phyloP scores from a whole-genome alignment of 75 land plant genomes.

The Selaginella tamariscina region DNA sequence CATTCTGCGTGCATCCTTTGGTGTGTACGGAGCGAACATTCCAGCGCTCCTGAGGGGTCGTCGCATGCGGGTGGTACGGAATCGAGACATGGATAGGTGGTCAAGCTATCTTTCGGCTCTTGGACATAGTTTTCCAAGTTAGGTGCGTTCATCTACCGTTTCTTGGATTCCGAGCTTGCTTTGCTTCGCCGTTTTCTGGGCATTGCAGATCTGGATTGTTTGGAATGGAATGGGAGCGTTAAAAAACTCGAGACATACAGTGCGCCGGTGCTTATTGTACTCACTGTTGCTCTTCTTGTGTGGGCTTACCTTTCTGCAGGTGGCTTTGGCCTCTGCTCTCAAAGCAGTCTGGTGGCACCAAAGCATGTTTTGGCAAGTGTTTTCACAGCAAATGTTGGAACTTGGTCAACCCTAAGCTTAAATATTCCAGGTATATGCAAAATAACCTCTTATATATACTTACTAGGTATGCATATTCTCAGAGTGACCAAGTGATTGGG shows the following conservation, averaged over 20 bases:
- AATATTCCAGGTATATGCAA: conserved; percentile 53
- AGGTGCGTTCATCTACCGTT: conserved; percentile 16
- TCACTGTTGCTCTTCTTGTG: conserved; percentile 40
- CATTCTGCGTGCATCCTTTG: conserved; percentile 61
- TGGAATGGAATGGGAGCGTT: conserved; percentile 81
- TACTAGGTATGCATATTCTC: conserved; percentile 44
- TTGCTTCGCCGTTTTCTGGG: conserved; percentile 70
- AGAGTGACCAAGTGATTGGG: conserved; percentile 60
- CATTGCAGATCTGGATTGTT: conserved; percentile 45
- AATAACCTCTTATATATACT: background rate
- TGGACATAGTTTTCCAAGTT: conserved; percentile 19
- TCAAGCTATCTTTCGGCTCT: conserved; percentile 55
- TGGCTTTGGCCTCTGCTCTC: conserved; percentile 57
- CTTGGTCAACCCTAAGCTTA: conserved; percentile 68
- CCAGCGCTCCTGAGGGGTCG: conserved; percentile 77
- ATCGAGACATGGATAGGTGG: conserved; percentile 98
- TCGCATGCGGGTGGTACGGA: conserved; percentile 96
- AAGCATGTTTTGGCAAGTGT: conserved; percentile 63
- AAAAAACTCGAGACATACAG: conserved; percentile 68
- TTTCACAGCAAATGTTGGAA: conserved; percentile 78
- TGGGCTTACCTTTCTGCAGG: conserved; percentile 82
- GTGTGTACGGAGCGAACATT: conserved; percentile 70
- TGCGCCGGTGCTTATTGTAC: conserved; percentile 61
- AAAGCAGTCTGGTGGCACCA: conserved; percentile 18
- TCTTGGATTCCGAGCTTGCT: conserved; percentile 52